Evolutionary conservation across 306 rosid species (phyloP).

Genomic region (Begonia loranthoides): DNA sequence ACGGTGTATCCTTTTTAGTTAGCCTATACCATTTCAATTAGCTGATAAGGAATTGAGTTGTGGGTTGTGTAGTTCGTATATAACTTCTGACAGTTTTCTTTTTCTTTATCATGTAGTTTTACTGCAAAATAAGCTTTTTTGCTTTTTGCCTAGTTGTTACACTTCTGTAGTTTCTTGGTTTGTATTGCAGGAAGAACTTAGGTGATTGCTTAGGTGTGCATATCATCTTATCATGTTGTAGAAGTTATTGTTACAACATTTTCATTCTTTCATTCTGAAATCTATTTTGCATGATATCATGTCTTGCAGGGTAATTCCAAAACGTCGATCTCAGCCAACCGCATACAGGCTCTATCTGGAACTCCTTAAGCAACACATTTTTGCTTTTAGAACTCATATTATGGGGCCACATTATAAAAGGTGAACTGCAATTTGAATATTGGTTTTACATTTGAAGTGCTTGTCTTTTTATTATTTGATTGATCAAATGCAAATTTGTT

Average conservation of each 20-base stretch:
- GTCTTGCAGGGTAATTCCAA: constrained; percentile 67
- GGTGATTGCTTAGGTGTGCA: no score
- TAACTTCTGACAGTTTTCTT: no score
- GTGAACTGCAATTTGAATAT: constrained; percentile 23
- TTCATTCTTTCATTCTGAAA: neutral
- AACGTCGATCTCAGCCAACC: constrained; percentile 57
- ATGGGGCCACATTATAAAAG: constrained; percentile 41
- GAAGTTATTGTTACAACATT: constrained; percentile 5
- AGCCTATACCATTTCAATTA: no score
- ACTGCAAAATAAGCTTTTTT: no score
- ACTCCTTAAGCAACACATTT: constrained; percentile 62
- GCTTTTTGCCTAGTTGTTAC: neutral
- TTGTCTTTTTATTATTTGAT: no score
- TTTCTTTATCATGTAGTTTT: no score
- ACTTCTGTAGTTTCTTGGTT: neutral
- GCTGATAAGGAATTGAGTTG: no score
- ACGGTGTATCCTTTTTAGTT: no score
- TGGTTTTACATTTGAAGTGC: neutral
- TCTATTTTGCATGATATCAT: neutral
- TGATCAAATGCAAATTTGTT: no score
- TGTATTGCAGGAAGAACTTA: neutral
- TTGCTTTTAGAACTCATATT: constrained; percentile 58
- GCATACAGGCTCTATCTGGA: constrained; percentile 84
- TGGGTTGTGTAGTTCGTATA: no score
- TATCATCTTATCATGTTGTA: no score